Conservation (phyloP, 768 basidiomycete genomes). For the Mycena chlorophos region DNA sequence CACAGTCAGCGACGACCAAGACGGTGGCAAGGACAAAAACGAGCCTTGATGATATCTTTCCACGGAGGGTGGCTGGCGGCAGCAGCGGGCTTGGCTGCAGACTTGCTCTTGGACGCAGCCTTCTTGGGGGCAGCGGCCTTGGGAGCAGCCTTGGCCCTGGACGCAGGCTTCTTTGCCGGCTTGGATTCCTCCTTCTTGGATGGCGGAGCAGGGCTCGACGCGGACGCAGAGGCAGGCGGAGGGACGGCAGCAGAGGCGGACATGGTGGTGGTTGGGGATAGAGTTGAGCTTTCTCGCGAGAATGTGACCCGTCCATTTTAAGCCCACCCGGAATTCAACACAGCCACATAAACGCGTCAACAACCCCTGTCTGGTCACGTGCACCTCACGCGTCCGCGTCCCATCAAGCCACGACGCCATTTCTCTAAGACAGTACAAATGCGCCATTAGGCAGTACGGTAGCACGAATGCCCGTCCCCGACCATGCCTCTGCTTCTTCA, state of each 20-base stretch:
- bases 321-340: not conserved
- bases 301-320: not conserved
- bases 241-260: constrained; percentile 16
- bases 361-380: not conserved
- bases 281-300: not conserved
- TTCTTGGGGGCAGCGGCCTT: constrained; percentile 33
- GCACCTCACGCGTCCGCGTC: not conserved
- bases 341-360: not conserved
- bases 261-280: constrained; percentile 6
- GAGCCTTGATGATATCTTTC: constrained; percentile 56
- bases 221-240: constrained; percentile 6
- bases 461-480: constrained; percentile 42
- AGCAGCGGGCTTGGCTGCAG: constrained; percentile 22
- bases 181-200: constrained; percentile 5
- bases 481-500: constrained; percentile 45
- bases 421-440: constrained; percentile 33
- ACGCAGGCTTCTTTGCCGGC: constrained; percentile 4
- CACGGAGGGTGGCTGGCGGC: constrained; percentile 53
- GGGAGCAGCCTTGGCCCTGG: constrained; percentile 4
- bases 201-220: not conserved
- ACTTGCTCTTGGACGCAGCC: constrained; percentile 32
- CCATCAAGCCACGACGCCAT: not conserved
- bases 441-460: constrained; percentile 67
- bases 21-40: constrained; percentile 13
- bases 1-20: not conserved